A percentile compares a stretch with the other conserved stretches of the same genome.
Conservation (phyloP, 257 asterid species). For the Plantago ovata region DNA sequence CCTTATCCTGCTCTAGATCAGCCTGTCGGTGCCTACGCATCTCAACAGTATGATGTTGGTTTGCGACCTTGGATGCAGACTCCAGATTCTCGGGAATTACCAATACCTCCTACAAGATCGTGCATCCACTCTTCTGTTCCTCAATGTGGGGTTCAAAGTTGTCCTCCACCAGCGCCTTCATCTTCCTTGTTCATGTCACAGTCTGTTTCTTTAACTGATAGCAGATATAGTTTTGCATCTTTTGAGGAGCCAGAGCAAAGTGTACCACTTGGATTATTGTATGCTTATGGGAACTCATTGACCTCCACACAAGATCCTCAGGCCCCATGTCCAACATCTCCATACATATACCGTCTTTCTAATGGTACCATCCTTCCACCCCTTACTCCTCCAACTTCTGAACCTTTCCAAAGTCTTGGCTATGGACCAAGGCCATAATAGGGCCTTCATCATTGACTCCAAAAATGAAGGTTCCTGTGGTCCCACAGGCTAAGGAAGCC, state of each 20-base stretch:
- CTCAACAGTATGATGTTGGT: no score
- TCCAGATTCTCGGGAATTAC: no score
- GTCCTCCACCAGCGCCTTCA: neutral
- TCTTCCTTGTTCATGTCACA: neutral
- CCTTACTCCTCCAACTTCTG: conserved; percentile 50
- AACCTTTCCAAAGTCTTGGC: conserved; percentile 57
- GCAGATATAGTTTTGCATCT: conserved; percentile 2
- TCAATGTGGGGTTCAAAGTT: neutral
- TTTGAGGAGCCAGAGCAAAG: neutral
- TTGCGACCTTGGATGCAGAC: no score
- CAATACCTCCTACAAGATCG: no score
- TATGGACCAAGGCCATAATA: conserved; percentile 76
- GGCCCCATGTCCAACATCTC: conserved; percentile 26
- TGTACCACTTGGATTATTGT: neutral
- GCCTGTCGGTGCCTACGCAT: neutral
- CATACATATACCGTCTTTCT: conserved; percentile 60
- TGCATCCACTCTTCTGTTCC: neutral
- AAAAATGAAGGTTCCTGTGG: no score
- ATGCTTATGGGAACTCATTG: neutral
- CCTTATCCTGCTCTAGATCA: neutral
- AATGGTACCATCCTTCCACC: conserved; percentile 68
- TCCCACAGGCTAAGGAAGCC: no score
- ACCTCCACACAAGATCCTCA: no score
- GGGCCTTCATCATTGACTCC: conserved; percentile 60
- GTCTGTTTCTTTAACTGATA: neutral